Conservation (phyloP, 805 yeast species). For the Barnettozyma wickerhamii region DNA sequence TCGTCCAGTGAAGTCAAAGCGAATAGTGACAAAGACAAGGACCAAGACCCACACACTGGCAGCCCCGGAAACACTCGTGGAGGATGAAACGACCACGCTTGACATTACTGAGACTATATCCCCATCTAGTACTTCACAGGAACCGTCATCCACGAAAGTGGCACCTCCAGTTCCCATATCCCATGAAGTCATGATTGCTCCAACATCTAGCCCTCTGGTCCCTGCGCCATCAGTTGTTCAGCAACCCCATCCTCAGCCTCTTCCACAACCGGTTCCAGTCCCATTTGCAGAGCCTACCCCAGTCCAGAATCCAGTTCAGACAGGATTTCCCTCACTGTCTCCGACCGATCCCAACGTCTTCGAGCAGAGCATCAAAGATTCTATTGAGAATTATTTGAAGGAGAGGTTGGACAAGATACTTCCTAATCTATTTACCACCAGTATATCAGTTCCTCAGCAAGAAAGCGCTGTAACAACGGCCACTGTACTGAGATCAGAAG, state of each 20-base stretch:
- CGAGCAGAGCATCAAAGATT: conserved; percentile 3
- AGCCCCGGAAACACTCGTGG: neutral
- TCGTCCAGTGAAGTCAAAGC: conserved; percentile 1
- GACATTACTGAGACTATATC: neutral
- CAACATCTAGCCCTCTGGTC: neutral
- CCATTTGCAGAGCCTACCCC: neutral
- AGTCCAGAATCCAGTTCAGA: no score
- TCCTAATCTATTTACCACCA: neutral
- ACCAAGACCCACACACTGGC: neutral
- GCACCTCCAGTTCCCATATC: neutral
- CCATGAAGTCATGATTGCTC: neutral
- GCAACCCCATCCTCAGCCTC: neutral
- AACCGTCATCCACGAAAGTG: no score
- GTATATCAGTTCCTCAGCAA: neutral
- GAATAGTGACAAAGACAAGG: neutral
- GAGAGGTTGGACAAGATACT: conserved; percentile 5
- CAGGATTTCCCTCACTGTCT: neutral
- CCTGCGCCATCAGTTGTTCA: neutral
- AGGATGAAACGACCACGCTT: neutral
- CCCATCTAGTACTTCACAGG: neutral
- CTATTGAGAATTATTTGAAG: conserved; percentile 7
- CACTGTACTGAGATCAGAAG: neutral
- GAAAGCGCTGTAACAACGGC: no score
- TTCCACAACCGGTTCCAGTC: neutral
- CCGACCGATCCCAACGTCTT: neutral